A percentile compares a stretch with the other conserved stretches of the same genome.
These are phyloP conservation scores for Glutinoglossum americanum DNA, from an alignment of 495 filamentous ascomycete species.

Conservation along the genomic window DNA sequence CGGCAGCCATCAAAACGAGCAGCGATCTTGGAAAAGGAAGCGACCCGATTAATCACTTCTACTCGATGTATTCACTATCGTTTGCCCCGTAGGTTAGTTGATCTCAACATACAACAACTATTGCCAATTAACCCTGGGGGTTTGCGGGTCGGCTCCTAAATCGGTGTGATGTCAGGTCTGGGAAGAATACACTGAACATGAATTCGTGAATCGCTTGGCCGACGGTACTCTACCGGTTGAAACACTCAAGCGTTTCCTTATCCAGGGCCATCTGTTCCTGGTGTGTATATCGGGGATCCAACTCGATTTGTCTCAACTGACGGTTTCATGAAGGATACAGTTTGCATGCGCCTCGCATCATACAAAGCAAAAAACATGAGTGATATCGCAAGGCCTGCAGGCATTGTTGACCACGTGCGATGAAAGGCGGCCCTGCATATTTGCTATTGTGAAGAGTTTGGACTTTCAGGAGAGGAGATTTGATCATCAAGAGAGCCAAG, in stretches of 20 bases:
- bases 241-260: conserved; percentile 63
- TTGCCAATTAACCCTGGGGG: conserved; percentile 29
- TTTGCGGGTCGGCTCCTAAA: conserved; percentile 76
- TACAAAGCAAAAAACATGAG: conserved; percentile 60
- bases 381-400: conserved; percentile 50
- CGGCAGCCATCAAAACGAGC: conserved; percentile 63
- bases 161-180: conserved; percentile 55
- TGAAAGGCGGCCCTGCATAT: conserved; percentile 64
- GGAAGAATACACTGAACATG: conserved; percentile 53
- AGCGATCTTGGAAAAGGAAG: conserved; percentile 53
- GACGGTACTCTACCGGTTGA: conserved; percentile 48
- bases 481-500: conserved; percentile 53
- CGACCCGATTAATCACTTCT: conserved; percentile 88
- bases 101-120: background rate
- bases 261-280: conserved; percentile 79
- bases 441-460: conserved; percentile 58
- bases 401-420: conserved; percentile 51
- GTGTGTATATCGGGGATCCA: conserved; percentile 20
- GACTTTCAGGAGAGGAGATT: conserved; percentile 55
- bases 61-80: conserved; percentile 57
- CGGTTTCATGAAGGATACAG: conserved; percentile 33
- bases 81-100: conserved; percentile 49
- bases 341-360: conserved; percentile 62
- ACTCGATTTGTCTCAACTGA: background rate
- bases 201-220: conserved; percentile 58